Evolutionary conservation across 352 stramenopile species (phyloP).

Genomic region (Paralagenidium karlingii): DNA sequence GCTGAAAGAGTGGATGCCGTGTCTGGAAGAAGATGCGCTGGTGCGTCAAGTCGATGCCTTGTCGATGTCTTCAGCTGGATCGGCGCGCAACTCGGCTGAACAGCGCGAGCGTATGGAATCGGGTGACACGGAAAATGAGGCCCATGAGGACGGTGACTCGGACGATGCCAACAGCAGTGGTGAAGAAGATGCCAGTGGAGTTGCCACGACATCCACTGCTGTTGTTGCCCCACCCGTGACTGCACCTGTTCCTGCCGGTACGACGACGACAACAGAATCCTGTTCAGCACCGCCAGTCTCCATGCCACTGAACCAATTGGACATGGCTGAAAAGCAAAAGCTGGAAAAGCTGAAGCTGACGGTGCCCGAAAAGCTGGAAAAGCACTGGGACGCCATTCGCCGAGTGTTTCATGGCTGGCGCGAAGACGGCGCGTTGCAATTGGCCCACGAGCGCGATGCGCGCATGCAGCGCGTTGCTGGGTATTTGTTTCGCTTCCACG

Average conservation of each 20-base stretch:
- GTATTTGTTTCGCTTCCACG: slow-evolving; percentile 49
- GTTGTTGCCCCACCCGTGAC: background rate
- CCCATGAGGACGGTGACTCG: no score
- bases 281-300: no score
- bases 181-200: slow-evolving; percentile 33
- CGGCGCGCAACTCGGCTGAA: slow-evolving; percentile 1
- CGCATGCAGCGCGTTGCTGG: slow-evolving; percentile 76
- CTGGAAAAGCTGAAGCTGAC: slow-evolving; percentile 44
- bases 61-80: slow-evolving; percentile 10
- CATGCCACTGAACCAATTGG: no score
- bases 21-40: slow-evolving; percentile 37
- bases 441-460: slow-evolving; percentile 58
- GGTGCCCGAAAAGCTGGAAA: slow-evolving; percentile 58
- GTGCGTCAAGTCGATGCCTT: slow-evolving; percentile 18
- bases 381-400: slow-evolving; percentile 60
- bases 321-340: no score
- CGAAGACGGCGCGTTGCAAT: slow-evolving; percentile 41
- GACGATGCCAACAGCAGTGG: background rate
- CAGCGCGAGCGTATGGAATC: slow-evolving; percentile 15
- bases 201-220: slow-evolving; percentile 13
- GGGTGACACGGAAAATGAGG: slow-evolving; percentile 9
- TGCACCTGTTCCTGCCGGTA: no score
- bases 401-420: slow-evolving; percentile 66
- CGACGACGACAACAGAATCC: no score
- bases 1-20: slow-evolving; percentile 36